Base-by-base conservation (phyloP, 257 asterid genomes). In the Primulina huaijiensis region DNA sequence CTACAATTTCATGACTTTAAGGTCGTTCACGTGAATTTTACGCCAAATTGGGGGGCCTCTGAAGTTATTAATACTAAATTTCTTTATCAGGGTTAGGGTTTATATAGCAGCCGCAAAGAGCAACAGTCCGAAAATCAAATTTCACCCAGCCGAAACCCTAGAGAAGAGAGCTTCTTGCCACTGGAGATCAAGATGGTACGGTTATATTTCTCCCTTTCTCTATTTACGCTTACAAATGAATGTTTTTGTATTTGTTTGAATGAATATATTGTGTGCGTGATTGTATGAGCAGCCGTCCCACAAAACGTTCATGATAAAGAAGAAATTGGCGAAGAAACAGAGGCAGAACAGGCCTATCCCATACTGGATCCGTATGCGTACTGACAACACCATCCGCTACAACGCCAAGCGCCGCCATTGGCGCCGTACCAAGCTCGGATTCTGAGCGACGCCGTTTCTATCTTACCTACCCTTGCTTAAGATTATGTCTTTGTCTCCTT, bases 361-460 rank as follows among this genome's bases (percentile, higher is more conserved):
- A 3, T 80, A 83, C 81, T 83, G 87, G 87, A 83, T 83, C 79
- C 76, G 87, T n/a, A 75, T 83, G 85, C 78, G 85, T 23, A 83
- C 87, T 21, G 87, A 80, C 76, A 83, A 83, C 71, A 83, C 87
- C 72, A 83, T 83, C 72, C 81, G 82, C 76, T 83, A 80, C 87
- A 83, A 83, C 71, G 87, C 84, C 72, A 83, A 83, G 83, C 87
- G 87, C 75, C 85, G 87, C 74, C 87, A 83, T 55, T 83, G 87
- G 87, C 85, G 87, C 76, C 87, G 87, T 65, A 83, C 87, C 73
- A 83, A 83, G 85, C 87, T 83, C 78, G 87, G 87, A 17, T 83
- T 80, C 80, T 83, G 68, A 82, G 78, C 74, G 62, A 25, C 29
- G 34, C 31, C 68, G 16, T 0, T 68, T 25, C 52, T 52, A 30